Percentiles rank a stretch among this genome's conserved stretches.
Evolutionary conservation across 2,329 filamentous ascomycete species (phyloP).

Genomic region (Venturia asperata): DNA sequence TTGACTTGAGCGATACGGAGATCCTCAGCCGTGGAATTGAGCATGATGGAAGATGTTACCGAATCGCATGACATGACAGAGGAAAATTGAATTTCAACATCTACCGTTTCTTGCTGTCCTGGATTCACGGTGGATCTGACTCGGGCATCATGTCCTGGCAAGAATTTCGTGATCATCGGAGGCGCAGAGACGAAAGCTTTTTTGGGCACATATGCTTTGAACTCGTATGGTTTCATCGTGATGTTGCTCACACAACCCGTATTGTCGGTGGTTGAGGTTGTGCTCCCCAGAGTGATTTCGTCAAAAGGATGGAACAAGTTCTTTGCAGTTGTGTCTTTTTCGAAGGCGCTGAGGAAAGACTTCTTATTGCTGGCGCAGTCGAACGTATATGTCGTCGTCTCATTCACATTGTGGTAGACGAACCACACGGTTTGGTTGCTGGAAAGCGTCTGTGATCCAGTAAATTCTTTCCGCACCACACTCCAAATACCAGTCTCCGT

Average conservation of each 20-base stretch:
- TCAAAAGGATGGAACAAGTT: constrained; percentile 59
- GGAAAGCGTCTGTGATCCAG: constrained; percentile 46
- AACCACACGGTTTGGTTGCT: constrained; percentile 47
- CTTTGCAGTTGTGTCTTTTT: constrained; percentile 48
- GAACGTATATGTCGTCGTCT: constrained; percentile 48
- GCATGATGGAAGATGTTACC: constrained; percentile 43
- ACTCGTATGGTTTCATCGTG: constrained; percentile 50
- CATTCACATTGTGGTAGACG: constrained; percentile 45
- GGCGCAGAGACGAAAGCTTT: constrained; percentile 44
- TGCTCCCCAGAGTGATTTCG: constrained; percentile 44
- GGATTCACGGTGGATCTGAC: constrained; percentile 38
- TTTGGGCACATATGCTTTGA: constrained; percentile 52
- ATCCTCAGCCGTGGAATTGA: constrained; percentile 48
- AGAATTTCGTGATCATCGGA: constrained; percentile 54
- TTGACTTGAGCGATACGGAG: constrained; percentile 41
- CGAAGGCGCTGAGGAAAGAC: constrained; percentile 52
- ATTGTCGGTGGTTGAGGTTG: constrained; percentile 37
- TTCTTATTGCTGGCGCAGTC: constrained; percentile 40
- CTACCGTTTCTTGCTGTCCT: constrained; percentile 37
- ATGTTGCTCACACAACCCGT: constrained; percentile 52
- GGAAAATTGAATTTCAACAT: constrained; percentile 53
- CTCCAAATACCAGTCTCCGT: constrained; percentile 47
- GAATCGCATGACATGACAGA: constrained; percentile 54
- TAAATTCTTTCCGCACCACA: constrained; percentile 45
- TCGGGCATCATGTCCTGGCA: constrained; percentile 54